Base-by-base conservation (phyloP, 306 rosid species). In the Notholithocarpus densiflorus region DNA sequence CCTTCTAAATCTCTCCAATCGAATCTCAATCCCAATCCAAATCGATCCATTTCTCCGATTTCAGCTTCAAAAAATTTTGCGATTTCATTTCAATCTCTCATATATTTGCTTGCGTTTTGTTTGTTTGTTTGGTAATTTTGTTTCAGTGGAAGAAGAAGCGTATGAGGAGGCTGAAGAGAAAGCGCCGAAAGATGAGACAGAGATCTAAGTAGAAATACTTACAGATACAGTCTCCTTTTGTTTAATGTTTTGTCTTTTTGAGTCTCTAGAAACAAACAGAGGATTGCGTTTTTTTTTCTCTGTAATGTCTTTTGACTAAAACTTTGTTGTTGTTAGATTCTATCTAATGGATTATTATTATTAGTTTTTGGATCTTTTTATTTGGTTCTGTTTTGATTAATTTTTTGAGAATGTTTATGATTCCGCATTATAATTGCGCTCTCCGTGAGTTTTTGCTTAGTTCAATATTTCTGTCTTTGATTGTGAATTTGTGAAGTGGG, bases 101-200 rank as follows among this genome's bases (percentile, higher is more conserved):
- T 62, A 27, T 62, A 5, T 27, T 11, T 18, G 19, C 5, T 5
- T 62, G 23, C 64, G 4, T 48, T 45, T 45, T 45, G 15, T 45
- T 43, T n/a, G n/a, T n/a, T n/a, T 34, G 13, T 56, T 20, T 57
- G 64, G 27, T 23, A 57, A 57, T 12, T 57, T 9, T 57, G 1
- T 57, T 56, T 57, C 23, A 57, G 64, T 57, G 64, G 64, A 57
- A 57, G 29, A 57, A 57, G 64, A 57, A 57, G 27, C 64, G 64
- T 24, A 57, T 57, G 64, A 57, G 64, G 64, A 57, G 64, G 64
- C 64, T 57, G 29, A 57, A 57, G 64, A 57, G 64, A 1, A 57
- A 57, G 64, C 64, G 64, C 64, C 64, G 64, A 57, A 57, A 57
- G 64, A 57, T 57, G 64, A 57, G 64, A 24, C 64, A 57, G 64